Evolutionary conservation across 352 stramenopile species (phyloP), one percentile per base, ranked within the genome.

Genomic region (Globisporangium nodosum): DNA sequence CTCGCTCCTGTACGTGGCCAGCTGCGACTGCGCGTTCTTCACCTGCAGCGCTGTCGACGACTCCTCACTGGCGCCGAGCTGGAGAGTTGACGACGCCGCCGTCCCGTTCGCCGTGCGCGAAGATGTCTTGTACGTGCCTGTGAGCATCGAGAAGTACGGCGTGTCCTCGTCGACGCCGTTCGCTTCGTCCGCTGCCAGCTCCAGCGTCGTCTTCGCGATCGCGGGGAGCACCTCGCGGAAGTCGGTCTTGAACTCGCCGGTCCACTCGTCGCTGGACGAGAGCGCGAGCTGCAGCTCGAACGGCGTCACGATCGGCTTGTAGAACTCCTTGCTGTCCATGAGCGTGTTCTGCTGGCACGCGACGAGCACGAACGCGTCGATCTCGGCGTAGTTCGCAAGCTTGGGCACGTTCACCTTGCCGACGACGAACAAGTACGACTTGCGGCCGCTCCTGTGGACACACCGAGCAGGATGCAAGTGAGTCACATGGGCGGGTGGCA

Each of bases 361-460:
- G 5, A 99, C 92, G 12, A 99, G 69, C 49, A 98, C 95, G 64
- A 98, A 99, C 48, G 85, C 93, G 63, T 99, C 97, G 70, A 98
- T 97, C 68, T 98, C 94, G 15, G 92, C 91, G 85, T 98, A 99
- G 64, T 99, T 99, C 18, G 92, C 88, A 20, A 99, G 79, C 74
- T 99, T 99, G 16, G 94, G 89, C 16, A 97, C 85, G 69, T 98
- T 98, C 33, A 99, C 83, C 70, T 98, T 99, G 45, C 97, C 97
- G 27, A 99, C 94, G 13, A 97, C 86, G 70, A 99, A 98, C 30
- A 96, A 85, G 63, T 99, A 99, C 48, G 85, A 96, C 61, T 98
- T 97, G 52, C 94, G 88, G 18, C 93, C 92, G 31, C 74, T 95
- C 70, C 81, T 98, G 61, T 49, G 63, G 45, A 49, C 37, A 45